Conservation (phyloP, 148 eudicot genomes). For the Camellia granthamiana region DNA sequence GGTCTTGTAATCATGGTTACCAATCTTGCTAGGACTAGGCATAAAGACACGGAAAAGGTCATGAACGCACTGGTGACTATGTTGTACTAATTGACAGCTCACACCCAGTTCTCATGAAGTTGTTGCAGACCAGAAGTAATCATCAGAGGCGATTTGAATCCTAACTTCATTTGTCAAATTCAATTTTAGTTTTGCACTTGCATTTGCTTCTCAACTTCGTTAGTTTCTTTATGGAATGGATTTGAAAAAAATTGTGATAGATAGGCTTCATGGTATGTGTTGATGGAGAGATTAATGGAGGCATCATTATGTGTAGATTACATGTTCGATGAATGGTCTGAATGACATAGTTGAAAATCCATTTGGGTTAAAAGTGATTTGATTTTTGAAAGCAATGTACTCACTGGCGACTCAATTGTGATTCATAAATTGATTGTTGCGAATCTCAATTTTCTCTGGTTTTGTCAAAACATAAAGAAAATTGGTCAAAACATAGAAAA, state of each 20-base stretch:
- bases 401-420: too few relatives aligned
- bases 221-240: background rate
- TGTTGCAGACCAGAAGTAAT: constrained; percentile 31
- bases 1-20: constrained; percentile 55
- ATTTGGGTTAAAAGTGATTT: too few relatives aligned
- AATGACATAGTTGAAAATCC: background rate
- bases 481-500: too few relatives aligned
- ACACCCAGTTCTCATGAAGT: constrained; percentile 28
- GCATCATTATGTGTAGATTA: background rate
- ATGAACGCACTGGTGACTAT: constrained; percentile 28
- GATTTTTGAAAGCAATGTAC: too few relatives aligned
- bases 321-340: constrained; percentile 26
- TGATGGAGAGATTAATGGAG: background rate
- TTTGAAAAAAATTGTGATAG: background rate
- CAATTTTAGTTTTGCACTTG: background rate
- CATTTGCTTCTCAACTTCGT: background rate
- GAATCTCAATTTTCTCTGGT: too few relatives aligned
- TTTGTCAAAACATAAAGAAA: too few relatives aligned
- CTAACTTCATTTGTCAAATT: background rate
- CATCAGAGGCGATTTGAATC: constrained; percentile 8
- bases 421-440: too few relatives aligned
- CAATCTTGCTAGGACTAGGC: constrained; percentile 52
- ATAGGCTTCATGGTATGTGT: background rate
- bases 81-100: constrained; percentile 12
- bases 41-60: constrained; percentile 61